These are phyloP conservation scores for Melampsora occidentalis DNA, from an alignment of 1,284 basidiomycete genomes.

Conservation along the genomic window DNA sequence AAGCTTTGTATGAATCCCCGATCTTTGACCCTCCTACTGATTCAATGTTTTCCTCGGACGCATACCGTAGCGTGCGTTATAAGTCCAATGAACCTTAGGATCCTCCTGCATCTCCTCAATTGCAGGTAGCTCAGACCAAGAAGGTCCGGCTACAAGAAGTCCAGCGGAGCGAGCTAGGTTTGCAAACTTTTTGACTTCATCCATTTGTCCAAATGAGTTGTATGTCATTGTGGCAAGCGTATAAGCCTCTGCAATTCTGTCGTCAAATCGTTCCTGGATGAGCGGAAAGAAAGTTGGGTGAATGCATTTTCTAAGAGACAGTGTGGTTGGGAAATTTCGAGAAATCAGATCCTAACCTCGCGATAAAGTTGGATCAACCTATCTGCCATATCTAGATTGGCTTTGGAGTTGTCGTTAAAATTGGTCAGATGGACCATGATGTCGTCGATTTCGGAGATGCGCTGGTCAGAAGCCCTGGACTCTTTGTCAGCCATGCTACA, in stretches of 20 bases:
- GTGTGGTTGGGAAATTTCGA: background rate
- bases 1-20: too few relatives aligned
- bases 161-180: conserved; percentile 13
- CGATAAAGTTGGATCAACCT: conserved; percentile 22
- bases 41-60: too few relatives aligned
- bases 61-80: background rate
- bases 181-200: background rate
- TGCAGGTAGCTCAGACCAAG: conserved; percentile 10
- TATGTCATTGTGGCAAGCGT: conserved; percentile 20
- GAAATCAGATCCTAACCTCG: background rate
- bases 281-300: background rate
- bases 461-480: conserved; percentile 20
- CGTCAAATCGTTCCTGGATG: conserved; percentile 23
- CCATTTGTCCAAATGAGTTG: conserved; percentile 28
- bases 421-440: conserved; percentile 9
- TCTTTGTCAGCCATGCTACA: conserved; percentile 15
- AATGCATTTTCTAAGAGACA: background rate
- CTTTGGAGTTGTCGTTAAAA: background rate
- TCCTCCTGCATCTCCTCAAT: background rate
- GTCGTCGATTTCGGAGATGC: background rate
- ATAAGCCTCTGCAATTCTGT: conserved; percentile 33
- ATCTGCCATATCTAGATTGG: conserved; percentile 15
- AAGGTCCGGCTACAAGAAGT: conserved; percentile 3
- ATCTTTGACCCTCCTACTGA: too few relatives aligned
- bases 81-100: background rate